Base-by-base conservation (phyloP, 768 basidiomycete genomes). In the Pisolithus microcarpus region DNA sequence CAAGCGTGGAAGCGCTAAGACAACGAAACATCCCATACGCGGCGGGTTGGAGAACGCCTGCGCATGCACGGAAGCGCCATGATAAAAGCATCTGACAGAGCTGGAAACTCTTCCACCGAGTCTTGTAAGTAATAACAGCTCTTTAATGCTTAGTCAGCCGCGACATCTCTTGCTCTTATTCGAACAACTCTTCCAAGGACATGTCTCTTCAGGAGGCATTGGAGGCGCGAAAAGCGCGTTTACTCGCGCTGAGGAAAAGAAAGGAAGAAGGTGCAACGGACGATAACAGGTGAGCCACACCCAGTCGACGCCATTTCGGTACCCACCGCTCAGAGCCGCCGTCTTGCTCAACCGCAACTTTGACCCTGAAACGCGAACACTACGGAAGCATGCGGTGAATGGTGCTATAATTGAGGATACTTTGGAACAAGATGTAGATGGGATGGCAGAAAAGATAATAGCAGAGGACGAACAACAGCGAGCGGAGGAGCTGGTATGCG, bases 391-490 rank as follows among this genome's bases (percentile, higher is more conserved):
- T 61, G 72, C 72, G 16, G 69, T 70, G 24, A 81, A 81, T 43
- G 82, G 79, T 48, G 72, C 67, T 23, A 72, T 77, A 48, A 76
- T 79, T 65, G 74, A 84, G 54, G 91, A 96, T 59, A 96, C 95
- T 1, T 83, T 98, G 2, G 95, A 98, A 70, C 83, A 81, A 58
- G 75, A 84, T 52, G 84, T 95, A 2, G 77, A 84, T 50, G 92
- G 92, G 0, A 69, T 96, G 54, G 88, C 91, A 7, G 85, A 94
- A 64, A 70, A 72, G 58, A 92, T 96, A 61, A 84, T 96, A 51
- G 72, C 75, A 21, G 90, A 94, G 65, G 94, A 98, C 62, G 89
- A 91, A 65, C 79, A 82, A 63, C 82, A 82, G 56, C 73, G 92
- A 61, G 80, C 80, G 10, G 87, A 95, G 66, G 95, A 98, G 59